These are phyloP conservation scores for Bothriochloa decipiens DNA, from an alignment of 176 grass and related monocot genomes.

Conservation along the genomic window DNA sequence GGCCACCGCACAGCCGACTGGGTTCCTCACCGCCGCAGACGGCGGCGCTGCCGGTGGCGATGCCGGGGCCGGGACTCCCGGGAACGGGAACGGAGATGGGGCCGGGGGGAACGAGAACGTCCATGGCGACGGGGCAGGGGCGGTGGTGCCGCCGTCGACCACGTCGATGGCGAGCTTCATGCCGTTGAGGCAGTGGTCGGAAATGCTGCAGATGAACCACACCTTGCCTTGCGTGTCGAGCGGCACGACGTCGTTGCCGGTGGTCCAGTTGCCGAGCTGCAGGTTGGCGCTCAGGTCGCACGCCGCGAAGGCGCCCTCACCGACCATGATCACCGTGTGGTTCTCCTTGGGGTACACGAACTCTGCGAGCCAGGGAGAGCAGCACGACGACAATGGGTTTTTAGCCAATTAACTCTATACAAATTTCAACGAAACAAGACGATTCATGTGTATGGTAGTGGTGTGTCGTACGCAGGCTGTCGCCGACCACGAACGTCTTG, in stretches of 20 bases:
- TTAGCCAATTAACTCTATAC: too few relatives aligned
- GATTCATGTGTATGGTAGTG: too few relatives aligned
- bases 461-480: constrained; percentile 2
- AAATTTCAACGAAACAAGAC: neutral
- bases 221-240: neutral
- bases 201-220: constrained; percentile 10
- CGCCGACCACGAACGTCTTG: constrained; percentile 13
- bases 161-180: constrained; percentile 27
- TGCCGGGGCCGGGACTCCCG: too few relatives aligned
- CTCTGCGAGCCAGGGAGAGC: neutral
- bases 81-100: too few relatives aligned
- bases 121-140: neutral
- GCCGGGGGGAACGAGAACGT: neutral
- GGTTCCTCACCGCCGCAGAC: too few relatives aligned
- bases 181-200: neutral
- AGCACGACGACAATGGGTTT: too few relatives aligned
- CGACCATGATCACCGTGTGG: neutral
- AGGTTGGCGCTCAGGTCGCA: neutral
- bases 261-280: neutral
- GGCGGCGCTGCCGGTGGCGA: too few relatives aligned
- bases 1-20: neutral
- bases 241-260: neutral
- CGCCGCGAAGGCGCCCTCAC: neutral
- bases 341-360: neutral
- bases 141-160: neutral